Evolutionary conservation across 1,284 basidiomycete genomes (phyloP).

Genomic region (Golubevia sp.): DNA sequence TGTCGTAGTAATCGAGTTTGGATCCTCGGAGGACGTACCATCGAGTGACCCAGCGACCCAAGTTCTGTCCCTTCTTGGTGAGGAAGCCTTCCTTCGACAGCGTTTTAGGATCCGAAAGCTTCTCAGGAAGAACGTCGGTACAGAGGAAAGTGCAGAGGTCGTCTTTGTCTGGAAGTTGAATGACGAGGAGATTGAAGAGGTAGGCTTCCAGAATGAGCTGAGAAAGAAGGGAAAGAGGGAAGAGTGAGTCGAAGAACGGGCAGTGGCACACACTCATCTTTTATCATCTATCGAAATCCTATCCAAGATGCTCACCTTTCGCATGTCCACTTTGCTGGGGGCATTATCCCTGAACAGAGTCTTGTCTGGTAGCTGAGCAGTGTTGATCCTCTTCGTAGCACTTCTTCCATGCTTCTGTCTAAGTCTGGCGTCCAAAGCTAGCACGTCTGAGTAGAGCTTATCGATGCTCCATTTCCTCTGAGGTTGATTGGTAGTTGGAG

Average conservation of each 20-base stretch:
- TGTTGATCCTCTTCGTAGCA: conserved; percentile 26
- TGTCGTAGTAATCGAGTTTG: conserved; percentile 42
- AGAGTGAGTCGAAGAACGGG: conserved; percentile 6
- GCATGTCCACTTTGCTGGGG: conserved; percentile 49
- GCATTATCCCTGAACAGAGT: conserved; percentile 49
- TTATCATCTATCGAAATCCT: conserved; percentile 3
- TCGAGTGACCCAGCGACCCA: conserved; percentile 49
- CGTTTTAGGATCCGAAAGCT: conserved; percentile 19
- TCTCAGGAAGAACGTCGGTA: conserved; percentile 44
- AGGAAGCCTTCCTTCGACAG: conserved; percentile 43
- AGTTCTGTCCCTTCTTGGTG: conserved; percentile 51
- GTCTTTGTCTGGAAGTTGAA: conserved; percentile 48
- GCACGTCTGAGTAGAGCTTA: conserved; percentile 42
- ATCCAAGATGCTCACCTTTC: conserved; percentile 31
- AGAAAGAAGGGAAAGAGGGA: conserved; percentile 7
- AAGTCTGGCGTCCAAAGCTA: conserved; percentile 41
- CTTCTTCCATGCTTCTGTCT: conserved; percentile 49
- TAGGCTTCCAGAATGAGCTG: conserved; percentile 39
- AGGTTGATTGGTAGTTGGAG: conserved; percentile 16
- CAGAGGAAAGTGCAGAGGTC: conserved; percentile 54
- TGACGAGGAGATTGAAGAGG: conserved; percentile 35
- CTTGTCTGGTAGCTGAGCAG: conserved; percentile 39
- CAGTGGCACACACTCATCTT: conserved; percentile 16
- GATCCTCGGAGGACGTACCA: conserved; percentile 34
- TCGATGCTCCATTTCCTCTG: conserved; percentile 33